Evolutionary conservation across 1,284 basidiomycete species (phyloP).

Genomic region (Baeospora myosura): DNA sequence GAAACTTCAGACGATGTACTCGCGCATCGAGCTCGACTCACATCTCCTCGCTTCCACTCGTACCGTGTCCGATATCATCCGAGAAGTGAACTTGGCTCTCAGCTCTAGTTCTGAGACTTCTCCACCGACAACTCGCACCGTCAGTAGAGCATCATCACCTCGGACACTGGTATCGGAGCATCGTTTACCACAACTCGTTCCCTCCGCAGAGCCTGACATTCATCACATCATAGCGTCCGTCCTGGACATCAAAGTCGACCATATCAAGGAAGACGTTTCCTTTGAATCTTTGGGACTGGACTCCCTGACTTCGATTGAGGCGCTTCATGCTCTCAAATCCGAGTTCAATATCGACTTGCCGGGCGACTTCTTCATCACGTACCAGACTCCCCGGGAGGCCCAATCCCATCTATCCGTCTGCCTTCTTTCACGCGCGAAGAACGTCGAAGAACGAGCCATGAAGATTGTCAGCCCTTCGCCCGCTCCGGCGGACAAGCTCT

Average conservation of each 20-base stretch:
- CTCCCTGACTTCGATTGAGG: constrained; percentile 58
- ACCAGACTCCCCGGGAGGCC: constrained; percentile 26
- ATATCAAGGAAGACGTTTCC: constrained; percentile 36
- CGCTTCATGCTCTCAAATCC: constrained; percentile 36
- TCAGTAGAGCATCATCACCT: constrained; percentile 27
- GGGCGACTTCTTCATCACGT: constrained; percentile 28
- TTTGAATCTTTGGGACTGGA: constrained; percentile 49
- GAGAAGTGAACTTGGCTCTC: constrained; percentile 16
- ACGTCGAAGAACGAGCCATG: neutral
- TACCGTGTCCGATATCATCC: constrained; percentile 31
- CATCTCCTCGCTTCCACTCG: constrained; percentile 29
- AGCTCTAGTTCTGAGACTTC: constrained; percentile 7
- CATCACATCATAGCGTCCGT: constrained; percentile 40
- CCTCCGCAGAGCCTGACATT: constrained; percentile 23
- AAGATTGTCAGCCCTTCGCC: neutral
- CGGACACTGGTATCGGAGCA: constrained; percentile 30
- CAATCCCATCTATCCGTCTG: constrained; percentile 18
- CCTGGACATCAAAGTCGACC: constrained; percentile 34
- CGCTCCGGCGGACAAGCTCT: constrained; percentile 1
- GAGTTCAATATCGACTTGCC: constrained; percentile 34
- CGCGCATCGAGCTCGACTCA: constrained; percentile 24
- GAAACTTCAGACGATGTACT: constrained; percentile 29
- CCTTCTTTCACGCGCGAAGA: neutral
- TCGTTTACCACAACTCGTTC: constrained; percentile 9
- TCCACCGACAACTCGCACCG: constrained; percentile 6